Conservation (phyloP, 768 basidiomycete species). For the Austroboletus festivus region DNA sequence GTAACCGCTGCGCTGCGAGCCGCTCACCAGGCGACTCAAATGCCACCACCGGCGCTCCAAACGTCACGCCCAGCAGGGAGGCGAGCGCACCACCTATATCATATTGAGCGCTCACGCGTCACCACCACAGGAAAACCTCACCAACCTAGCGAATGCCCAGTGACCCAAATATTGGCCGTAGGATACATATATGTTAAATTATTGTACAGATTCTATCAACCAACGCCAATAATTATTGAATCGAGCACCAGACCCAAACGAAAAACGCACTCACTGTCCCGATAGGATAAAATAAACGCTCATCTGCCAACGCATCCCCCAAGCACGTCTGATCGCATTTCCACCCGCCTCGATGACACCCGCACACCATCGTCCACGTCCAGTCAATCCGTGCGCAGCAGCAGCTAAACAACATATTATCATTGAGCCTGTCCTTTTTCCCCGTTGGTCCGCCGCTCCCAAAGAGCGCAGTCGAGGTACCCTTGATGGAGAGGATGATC, state of each 20-base stretch:
- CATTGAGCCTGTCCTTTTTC: constrained; percentile 90
- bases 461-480: constrained; percentile 77
- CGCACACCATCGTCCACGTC: constrained; percentile 93
- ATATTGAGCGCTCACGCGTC: too few species aligned
- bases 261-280: constrained; percentile 62
- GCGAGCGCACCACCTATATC: constrained; percentile 88
- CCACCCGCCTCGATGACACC: constrained; percentile 76
- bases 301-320: constrained; percentile 68
- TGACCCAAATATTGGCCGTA: constrained; percentile 84
- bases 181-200: constrained; percentile 94
- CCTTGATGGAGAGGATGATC: constrained; percentile 87
- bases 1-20: constrained; percentile 69
- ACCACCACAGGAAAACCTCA: constrained; percentile 33
- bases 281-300: constrained; percentile 86
- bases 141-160: constrained; percentile 63
- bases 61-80: constrained; percentile 81
- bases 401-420: constrained; percentile 90
- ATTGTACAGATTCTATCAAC: constrained; percentile 81
- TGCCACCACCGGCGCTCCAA: constrained; percentile 88
- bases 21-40: constrained; percentile 84
- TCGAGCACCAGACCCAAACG: neutral
- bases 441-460: constrained; percentile 80
- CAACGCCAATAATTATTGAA: neutral
- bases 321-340: constrained; percentile 81
- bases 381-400: constrained; percentile 92